phyloP scores from a whole-genome alignment of 805 yeast species.

The Yarrowia sp. region DNA sequence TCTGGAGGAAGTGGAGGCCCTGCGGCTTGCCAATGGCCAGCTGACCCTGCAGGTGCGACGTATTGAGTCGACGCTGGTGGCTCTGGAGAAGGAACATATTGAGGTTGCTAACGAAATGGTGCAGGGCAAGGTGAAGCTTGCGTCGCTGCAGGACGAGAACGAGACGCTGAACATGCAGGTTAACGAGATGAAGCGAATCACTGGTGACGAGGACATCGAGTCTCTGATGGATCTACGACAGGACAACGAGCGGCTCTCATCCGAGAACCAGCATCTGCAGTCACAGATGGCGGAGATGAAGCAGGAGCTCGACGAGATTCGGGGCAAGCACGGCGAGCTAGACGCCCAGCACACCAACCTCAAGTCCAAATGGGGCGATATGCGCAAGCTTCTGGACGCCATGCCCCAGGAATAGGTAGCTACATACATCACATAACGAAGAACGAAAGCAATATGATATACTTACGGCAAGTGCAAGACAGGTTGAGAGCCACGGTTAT shows the following conservation, averaged over 20 bases:
- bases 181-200: conserved; percentile 47
- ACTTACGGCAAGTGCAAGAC: background rate
- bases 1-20: conserved; percentile 63
- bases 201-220: conserved; percentile 32
- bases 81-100: conserved; percentile 81
- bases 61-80: conserved; percentile 71
- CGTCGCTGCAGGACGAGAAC: conserved; percentile 78
- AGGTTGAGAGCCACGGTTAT: background rate
- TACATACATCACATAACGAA: background rate
- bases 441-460: conserved; percentile 1
- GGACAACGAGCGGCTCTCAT: conserved; percentile 23
- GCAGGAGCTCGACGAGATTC: conserved; percentile 41
- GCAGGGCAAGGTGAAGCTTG: conserved; percentile 74
- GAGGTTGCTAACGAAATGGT: conserved; percentile 88
- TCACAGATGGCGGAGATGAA: conserved; percentile 19
- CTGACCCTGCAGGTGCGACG: conserved; percentile 74
- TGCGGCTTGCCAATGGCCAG: conserved; percentile 71
- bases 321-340: conserved; percentile 43
- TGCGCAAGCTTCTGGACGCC: conserved; percentile 36
- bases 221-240: conserved; percentile 6
- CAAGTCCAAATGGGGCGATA: conserved; percentile 36
- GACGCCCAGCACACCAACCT: conserved; percentile 30
- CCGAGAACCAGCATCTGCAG: conserved; percentile 34
- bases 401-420: conserved; percentile 18
- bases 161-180: conserved; percentile 55